Base-by-base conservation (phyloP, 257 asterid species). In the Penstemon newberryi region DNA sequence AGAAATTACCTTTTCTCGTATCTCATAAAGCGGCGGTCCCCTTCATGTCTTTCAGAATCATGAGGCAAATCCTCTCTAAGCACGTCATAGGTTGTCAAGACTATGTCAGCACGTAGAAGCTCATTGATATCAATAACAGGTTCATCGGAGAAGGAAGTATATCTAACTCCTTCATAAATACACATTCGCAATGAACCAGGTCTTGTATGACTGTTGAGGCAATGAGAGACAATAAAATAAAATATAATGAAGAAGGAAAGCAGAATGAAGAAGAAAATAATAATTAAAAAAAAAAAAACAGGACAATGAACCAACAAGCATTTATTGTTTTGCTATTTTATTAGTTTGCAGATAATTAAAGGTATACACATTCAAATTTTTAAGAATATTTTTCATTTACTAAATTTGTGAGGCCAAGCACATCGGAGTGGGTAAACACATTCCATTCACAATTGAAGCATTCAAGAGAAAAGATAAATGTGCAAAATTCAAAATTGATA, bases 51-150 rank as follows among this genome's bases (percentile, higher is more conserved):
- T 66, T 90, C 97, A 72, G 92, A 87, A 86, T 93, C 99, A 65
- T 90, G 99, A 4, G 96, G 94, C 73, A 93, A 77, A 80, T 93
- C 99, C 82, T 86, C 97, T 83, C 87, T 93, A 56, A 93, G 97
- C 57, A 86, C 86, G 64, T 93, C 97, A 62, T 90, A 93, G 56
- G 96, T 90, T 60, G 99, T 93, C 84, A 93, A 78, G 77, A 93
- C 96, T 53, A 93, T 73, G 72, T 90, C 94, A 71, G 97, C 92
- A 45, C 63, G 81, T 43, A 88, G 82, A 75, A 93, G 95, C 68
- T 93, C 92, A 46, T 75, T 79, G 50, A 88, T 80, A 65, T 82
- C 96, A 77, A 73, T 70, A 50, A 70, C 75, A 65, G 88, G 86
- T 70, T 76, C 80, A 65, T 83, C 76, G 7, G 89, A 74, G 74